A percentile compares a stretch with the other conserved stretches of the same genome.
Evolutionary conservation across 1,284 basidiomycete genomes (phyloP).

Genomic region (Puccinia horiana): DNA sequence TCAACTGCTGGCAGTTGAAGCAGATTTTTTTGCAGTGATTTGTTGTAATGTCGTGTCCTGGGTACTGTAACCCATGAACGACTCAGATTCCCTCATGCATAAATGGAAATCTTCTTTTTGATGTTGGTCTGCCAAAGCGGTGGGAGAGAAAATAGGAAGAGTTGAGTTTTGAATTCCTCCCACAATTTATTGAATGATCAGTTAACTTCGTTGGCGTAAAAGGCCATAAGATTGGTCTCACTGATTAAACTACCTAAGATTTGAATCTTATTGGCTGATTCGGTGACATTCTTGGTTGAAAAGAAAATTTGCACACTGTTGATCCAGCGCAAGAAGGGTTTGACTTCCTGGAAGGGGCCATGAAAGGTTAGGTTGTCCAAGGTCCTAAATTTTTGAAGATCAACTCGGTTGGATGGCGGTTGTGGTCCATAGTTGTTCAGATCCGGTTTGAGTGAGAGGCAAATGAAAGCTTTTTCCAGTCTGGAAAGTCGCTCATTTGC

Average conservation of each 20-base stretch:
- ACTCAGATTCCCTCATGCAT: neutral
- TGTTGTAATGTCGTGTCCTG: neutral
- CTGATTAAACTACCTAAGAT: neutral
- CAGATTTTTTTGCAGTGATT: no score
- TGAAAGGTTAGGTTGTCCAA: neutral
- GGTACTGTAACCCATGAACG: slow-evolving; percentile 14
- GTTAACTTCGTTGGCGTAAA: neutral
- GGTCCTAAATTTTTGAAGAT: slow-evolving; percentile 1
- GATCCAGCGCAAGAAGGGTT: slow-evolving; percentile 9
- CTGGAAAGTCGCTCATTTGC: neutral
- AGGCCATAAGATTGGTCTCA: neutral
- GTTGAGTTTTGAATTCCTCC: neutral
- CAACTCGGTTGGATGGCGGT: neutral
- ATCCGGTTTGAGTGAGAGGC: neutral
- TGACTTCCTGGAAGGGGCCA: neutral
- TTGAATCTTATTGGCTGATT: neutral
- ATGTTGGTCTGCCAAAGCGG: neutral
- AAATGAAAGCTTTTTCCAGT: neutral
- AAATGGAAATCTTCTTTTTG: neutral
- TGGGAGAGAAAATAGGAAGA: slow-evolving; percentile 1
- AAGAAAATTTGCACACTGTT: neutral
- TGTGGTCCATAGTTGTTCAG: neutral
- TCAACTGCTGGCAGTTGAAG: no score
- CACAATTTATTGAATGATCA: neutral
- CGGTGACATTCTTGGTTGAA: neutral